A percentile compares a stretch with the other conserved stretches of the same genome.
Evolutionary conservation across 2,329 filamentous ascomycete species (phyloP).

Genomic region (Scedosporium dehoogii): DNA sequence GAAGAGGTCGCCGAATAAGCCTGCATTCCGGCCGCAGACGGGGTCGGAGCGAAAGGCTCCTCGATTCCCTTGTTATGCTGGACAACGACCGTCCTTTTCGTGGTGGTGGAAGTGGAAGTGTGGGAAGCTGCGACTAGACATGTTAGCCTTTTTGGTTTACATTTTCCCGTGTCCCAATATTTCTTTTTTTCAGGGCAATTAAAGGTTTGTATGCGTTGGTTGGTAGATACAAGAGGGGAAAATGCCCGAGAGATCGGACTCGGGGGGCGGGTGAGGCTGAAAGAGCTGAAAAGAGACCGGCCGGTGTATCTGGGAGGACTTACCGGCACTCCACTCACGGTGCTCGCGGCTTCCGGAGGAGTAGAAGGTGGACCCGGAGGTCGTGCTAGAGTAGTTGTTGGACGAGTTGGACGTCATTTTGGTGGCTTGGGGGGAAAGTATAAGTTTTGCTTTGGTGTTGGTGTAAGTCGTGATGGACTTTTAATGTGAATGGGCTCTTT

Average conservation of each 20-base stretch:
- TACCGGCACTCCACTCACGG: conserved; percentile 23
- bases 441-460: conserved; percentile 16
- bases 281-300: conserved; percentile 2
- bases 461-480: background rate
- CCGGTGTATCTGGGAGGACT: conserved; percentile 9
- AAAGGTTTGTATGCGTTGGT: background rate
- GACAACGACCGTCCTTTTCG: conserved; percentile 19
- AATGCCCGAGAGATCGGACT: background rate
- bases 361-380: conserved; percentile 14
- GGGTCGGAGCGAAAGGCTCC: conserved; percentile 21
- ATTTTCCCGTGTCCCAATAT: background rate
- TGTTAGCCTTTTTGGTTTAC: conserved; percentile 12
- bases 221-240: background rate
- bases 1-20: conserved; percentile 12
- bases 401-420: conserved; percentile 18
- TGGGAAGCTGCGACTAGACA: conserved; percentile 14
- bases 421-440: conserved; percentile 23
- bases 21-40: conserved; percentile 13
- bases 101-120: conserved; percentile 14
- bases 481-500: background rate
- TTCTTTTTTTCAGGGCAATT: too few relatives aligned
- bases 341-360: conserved; percentile 15
- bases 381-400: conserved; percentile 17
- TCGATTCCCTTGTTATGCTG: conserved; percentile 21
- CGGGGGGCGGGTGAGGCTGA: background rate